A percentile compares a stretch with the other conserved stretches of the same genome.
Conservation (phyloP, 257 asterid genomes). For the Mentha longifolia region DNA sequence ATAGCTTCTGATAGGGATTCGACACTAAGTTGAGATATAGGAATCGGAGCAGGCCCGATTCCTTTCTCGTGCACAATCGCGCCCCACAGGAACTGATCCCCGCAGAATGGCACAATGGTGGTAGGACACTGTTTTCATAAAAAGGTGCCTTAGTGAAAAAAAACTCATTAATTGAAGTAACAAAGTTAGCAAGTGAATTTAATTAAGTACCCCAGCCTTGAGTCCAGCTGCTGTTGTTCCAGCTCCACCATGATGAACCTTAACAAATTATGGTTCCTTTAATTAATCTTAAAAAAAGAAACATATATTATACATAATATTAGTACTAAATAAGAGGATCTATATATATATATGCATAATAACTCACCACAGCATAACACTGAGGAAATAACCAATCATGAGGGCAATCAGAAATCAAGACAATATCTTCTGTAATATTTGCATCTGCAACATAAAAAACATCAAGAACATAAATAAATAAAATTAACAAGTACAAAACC, state of each 20-base stretch:
- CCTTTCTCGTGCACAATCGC: conserved; percentile 68
- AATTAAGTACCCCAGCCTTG: conserved; percentile 74
- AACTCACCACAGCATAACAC: conserved; percentile 82
- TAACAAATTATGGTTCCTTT: too few species aligned
- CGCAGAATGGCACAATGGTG: conserved; percentile 84
- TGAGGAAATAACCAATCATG: conserved; percentile 95
- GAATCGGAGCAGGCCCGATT: conserved; percentile 84
- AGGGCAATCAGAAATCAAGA: conserved; percentile 71
- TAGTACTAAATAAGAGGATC: too few species aligned
- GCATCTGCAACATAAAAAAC: conserved; percentile 49
- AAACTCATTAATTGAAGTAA: too few species aligned
- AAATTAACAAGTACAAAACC: not conserved
- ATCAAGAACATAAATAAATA: not conserved
- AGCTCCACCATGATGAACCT: too few species aligned
- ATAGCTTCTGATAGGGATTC: conserved; percentile 84
- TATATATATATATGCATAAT: too few species aligned
- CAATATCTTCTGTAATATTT: conserved; percentile 58
- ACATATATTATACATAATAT: too few species aligned
- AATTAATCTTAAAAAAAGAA: too few species aligned
- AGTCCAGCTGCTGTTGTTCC: too few species aligned
- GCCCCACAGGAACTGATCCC: conserved; percentile 96
- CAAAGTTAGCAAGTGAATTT: too few species aligned
- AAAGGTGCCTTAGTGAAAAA: too few species aligned
- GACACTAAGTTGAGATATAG: conserved; percentile 67
- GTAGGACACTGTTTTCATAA: conserved; percentile 82